Base-by-base conservation (phyloP, 257 asterid genomes). In the Anisodus tanguticus region DNA sequence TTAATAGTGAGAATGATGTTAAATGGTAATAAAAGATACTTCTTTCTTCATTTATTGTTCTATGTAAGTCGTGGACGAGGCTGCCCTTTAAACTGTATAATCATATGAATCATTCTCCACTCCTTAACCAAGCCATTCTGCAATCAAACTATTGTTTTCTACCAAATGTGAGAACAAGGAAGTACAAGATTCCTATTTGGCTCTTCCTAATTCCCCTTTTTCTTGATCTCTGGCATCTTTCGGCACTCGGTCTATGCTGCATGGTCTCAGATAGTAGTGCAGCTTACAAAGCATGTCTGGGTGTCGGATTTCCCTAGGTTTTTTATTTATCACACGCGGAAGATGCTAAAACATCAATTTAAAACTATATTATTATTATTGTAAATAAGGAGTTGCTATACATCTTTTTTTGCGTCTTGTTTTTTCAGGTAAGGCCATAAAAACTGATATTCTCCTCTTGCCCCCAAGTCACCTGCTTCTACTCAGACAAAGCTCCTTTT, bases 11-110 rank as follows among this genome's bases (percentile, higher is more conserved):
- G 62, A 74, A 74, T 49, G 13, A 74, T 49, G 62, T 74, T 49
- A 74, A 41, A 11, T 8, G 19, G 45, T 19, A 49, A 74, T 9
- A 74, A 22, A 53, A 22, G 11, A 49, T 12, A 11, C 43, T 74
- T 74, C 81, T 74, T 74, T 26, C 41, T 74, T 49, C 62, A 49
- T 74, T 72, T 19, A 74, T 49, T 74, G 12, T 74, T 74, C 60
- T 74, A 53, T 12, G 45, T 49, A 74, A 49, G 81, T 45, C 49
- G 62, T 11, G 60, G 80, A 49, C 80, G 11, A 22, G 62, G 22
- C 49, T 49, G 45, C 81, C 45, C 62, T 74, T 74, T 19, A 49
- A 74, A 74, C 35, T 58, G 62, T 49, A 74, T 74, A 26, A 49
- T 51, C 62, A 49, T 49, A 74, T 31, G 35, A 31, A 31, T 53